Base-by-base conservation (phyloP, 1,139 yeast genomes). In the Magnusiomyces suaveolens region DNA sequence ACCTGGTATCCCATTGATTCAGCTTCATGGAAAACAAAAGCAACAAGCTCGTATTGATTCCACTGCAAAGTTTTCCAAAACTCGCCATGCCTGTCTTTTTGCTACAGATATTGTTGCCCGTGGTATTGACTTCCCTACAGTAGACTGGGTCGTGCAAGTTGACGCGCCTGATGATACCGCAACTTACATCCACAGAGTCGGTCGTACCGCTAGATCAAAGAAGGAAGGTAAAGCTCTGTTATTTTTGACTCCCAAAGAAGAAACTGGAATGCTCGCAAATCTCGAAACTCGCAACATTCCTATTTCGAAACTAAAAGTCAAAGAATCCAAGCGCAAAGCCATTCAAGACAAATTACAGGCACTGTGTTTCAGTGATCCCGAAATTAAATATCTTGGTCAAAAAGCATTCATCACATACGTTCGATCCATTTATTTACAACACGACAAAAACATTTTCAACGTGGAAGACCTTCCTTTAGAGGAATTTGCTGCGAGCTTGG, bases 61-160 rank as follows among this genome's bases (percentile, higher is more conserved):
- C 12, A 83, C 95, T 1, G 78, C 79, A 59, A 87, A 89, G 69
- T 92, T 90, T 67, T 81, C 94, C 16, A 82, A 84, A 56, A 87
- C 97, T 1, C 89, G 86, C 62, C 82, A 87, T 59, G 92, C 88
- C 16, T 90, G 97, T 72, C 72, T 92, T 50, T 85, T 92, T 68
- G 96, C 97, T 1, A 92, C 99, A 0, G 99, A 92, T 72, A 87
- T 92, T 55, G 97, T 90, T 32, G 97, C 99, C 0, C 78, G 99
- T 68, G 99, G 99, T 16, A 79, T 92, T 54, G 99, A 92, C 71
- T 90, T 94, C 72, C 98, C 99, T 0, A 85, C 96, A 1, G 88
- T 92, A 54, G 97, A 92, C 65, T 92, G 99, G 99, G 97, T 92
- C 23, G 75, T 92, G 14, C 99, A 92, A 69, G 80, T 89, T 0